Conservation (phyloP, 129 eudicot genomes). For the Calendula officinalis region DNA sequence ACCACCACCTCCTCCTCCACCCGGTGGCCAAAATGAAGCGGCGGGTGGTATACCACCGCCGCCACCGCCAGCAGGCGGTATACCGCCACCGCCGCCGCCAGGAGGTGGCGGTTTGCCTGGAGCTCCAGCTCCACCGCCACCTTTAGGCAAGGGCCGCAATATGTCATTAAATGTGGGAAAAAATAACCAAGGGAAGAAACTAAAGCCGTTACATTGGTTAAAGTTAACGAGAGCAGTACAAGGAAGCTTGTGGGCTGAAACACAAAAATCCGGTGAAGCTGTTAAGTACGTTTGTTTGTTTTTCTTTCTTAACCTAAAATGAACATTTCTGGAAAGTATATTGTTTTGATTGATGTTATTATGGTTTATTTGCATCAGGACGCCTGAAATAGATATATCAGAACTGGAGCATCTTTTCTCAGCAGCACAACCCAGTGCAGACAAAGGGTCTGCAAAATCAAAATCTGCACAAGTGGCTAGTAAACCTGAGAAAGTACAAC, state of each 20-base stretch:
- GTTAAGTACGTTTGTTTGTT: slow-evolving; percentile 48
- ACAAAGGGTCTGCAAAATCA: slow-evolving; percentile 41
- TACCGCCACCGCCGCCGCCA: slow-evolving; percentile 42
- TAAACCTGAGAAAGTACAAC: slow-evolving; percentile 81
- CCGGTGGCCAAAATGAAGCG: slow-evolving; percentile 28
- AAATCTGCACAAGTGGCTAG: slow-evolving; percentile 46
- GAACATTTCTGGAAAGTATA: neutral
- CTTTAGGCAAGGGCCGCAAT: slow-evolving; percentile 36
- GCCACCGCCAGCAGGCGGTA: slow-evolving; percentile 27
- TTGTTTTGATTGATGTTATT: slow-evolving; percentile 16
- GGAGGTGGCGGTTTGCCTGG: slow-evolving; percentile 28
- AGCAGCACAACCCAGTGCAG: slow-evolving; percentile 52
- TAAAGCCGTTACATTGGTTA: slow-evolving; percentile 97
- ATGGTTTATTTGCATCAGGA: slow-evolving; percentile 38
- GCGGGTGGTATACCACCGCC: slow-evolving; percentile 33
- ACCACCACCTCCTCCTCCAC: slow-evolving; percentile 63
- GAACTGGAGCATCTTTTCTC: slow-evolving; percentile 96
- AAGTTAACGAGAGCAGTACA: slow-evolving; percentile 86
- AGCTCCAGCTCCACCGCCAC: slow-evolving; percentile 72
- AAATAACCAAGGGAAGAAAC: slow-evolving; percentile 51
- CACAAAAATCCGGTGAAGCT: slow-evolving; percentile 78
- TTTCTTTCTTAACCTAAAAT: neutral
- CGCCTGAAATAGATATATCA: slow-evolving; percentile 78
- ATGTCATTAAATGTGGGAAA: slow-evolving; percentile 35
- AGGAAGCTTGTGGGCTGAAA: slow-evolving; percentile 99